Base-by-base conservation (phyloP, 1,284 basidiomycete species). In the Ganoderma resinaceum region DNA sequence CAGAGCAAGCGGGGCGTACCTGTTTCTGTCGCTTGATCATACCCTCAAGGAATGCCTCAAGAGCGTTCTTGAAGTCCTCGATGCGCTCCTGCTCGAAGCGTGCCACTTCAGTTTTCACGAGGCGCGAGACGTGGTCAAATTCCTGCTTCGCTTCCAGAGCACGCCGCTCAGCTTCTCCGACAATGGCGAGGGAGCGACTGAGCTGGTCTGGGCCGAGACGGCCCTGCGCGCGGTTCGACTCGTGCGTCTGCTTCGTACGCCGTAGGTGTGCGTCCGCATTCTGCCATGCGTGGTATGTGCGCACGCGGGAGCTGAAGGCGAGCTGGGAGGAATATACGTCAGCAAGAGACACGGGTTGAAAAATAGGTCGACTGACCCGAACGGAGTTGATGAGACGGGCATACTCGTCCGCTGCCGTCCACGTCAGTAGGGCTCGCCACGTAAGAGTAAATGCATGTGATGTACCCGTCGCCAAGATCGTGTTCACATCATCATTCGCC, bases 71-170 rank as follows among this genome's bases (percentile, higher is more conserved):
- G 79, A 97, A 95, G 76, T 97, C 95, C 59, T 95, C 91, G 37
- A 99, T 89, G 57, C 96, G 89, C 80, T 98, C 97, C 76, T 91
- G 87, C 81, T 99, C 97, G 77, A 99, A 98, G 40, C 96, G 85
- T n/a, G 90, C 91, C 76, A 98, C 91, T 82, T 99, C 98, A 4
- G 87, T 82, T 81, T 99, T 99, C 76, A 96, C 92, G 33, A 98
- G 83, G 72, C 91, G 91, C 35, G 95, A 93, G 7, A 94, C 92
- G 37, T 92, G 88, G 58, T 98, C 96, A 77, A 95, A 99, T 71
- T 98, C 95, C 64, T 90, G 88, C 75, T 93, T 93, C 0, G 92
- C 86, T 62, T 96, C 95, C 59, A 93, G 80, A 3, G 92, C 90
- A 38, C 91, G 88, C 66, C 95, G 86, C 79, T 98, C 96, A 1